Conservation (phyloP, 768 basidiomycete species). For the Tricholoma terreum region DNA sequence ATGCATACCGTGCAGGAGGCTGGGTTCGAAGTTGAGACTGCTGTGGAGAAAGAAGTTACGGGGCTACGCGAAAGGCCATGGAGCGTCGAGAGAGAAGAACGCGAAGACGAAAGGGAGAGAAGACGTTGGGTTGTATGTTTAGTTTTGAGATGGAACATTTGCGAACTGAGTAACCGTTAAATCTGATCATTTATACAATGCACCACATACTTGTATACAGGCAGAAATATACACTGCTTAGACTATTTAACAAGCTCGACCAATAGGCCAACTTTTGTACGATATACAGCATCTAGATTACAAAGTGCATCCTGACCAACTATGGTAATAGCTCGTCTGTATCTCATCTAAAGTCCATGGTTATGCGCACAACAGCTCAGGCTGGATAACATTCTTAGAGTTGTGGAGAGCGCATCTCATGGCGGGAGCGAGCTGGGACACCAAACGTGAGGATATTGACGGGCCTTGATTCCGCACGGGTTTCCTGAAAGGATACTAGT, state of each 20-base stretch:
- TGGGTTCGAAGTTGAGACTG: conserved; percentile 46
- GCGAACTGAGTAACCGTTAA: background rate
- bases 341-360: background rate
- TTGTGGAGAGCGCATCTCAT: conserved; percentile 22
- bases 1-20: conserved; percentile 33
- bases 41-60: conserved; percentile 46
- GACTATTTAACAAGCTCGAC: background rate
- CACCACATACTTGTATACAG: background rate
- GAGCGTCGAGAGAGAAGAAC: conserved; percentile 41
- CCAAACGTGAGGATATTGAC: conserved; percentile 50
- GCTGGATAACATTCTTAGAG: background rate
- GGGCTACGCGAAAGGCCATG: conserved; percentile 43
- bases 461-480: conserved; percentile 34
- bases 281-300: no score
- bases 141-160: conserved; percentile 42
- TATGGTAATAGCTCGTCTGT: no score
- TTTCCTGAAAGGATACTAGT: conserved; percentile 30
- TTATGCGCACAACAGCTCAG: background rate
- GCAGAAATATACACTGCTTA: background rate
- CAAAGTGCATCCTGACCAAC: no score
- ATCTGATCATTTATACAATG: background rate
- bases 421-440: conserved; percentile 24
- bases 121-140: conserved; percentile 75
- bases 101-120: conserved; percentile 64
- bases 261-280: no score